Evolutionary conservation across 1,139 yeast genomes (phyloP).

Genomic region (Saccharomyces pastorianus): DNA sequence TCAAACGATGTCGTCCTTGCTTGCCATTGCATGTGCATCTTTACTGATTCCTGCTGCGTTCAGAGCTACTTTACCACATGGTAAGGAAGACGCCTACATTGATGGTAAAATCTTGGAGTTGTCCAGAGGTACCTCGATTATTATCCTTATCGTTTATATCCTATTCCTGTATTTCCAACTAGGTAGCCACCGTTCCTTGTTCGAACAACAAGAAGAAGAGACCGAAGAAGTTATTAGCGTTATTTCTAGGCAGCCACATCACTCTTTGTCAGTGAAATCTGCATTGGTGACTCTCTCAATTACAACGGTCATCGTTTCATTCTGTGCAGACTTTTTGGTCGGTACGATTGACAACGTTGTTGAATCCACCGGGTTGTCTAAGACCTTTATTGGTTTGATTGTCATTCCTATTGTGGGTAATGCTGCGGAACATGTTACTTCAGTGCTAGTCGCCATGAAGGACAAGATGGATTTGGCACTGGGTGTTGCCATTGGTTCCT

Average conservation of each 20-base stretch:
- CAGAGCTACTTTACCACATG: conserved; percentile 66
- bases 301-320: conserved; percentile 71
- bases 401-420: conserved; percentile 95
- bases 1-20: conserved; percentile 89
- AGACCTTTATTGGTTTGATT: conserved; percentile 90
- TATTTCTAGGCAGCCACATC: conserved; percentile 16
- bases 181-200: conserved; percentile 66
- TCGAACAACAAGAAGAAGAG: conserved; percentile 40
- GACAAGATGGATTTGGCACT: conserved; percentile 96
- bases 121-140: conserved; percentile 80
- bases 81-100: conserved; percentile 32
- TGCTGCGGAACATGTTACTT: conserved; percentile 97
- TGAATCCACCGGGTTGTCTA: conserved; percentile 72
- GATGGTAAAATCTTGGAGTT: conserved; percentile 55
- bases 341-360: conserved; percentile 89
- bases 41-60: conserved; percentile 92
- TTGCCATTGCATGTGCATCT: conserved; percentile 86
- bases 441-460: conserved; percentile 87
- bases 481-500: conserved; percentile 96
- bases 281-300: conserved; percentile 36
- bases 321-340: conserved; percentile 89
- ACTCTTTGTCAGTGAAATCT: conserved; percentile 20
- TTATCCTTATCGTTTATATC: conserved; percentile 68
- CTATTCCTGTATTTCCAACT: conserved; percentile 80
- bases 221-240: conserved; percentile 30